Base-by-base conservation (phyloP, 2,329 filamentous ascomycete genomes). In the Exutisphaerella laricina region DNA sequence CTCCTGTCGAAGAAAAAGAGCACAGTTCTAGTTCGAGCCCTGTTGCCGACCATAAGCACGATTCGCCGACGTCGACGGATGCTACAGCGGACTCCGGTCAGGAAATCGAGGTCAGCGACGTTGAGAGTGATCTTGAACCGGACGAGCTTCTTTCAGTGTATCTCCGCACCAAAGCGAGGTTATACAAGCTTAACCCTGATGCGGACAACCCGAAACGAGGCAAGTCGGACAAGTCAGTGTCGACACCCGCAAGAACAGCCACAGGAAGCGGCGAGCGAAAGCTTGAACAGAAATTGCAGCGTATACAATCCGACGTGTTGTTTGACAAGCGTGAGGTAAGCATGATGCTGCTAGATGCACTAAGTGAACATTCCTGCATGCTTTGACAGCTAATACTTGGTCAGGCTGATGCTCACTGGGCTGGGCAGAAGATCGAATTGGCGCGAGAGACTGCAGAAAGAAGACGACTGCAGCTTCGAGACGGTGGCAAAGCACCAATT, bases 231-330 rank as follows among this genome's bases (percentile, higher is more conserved):
- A 50, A 50, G 23, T 20, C 28, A 12, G 30, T 43, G 13, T 17
- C 23, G 4, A 32, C 40, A 73, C 33, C 63, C 82, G 62, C 28
- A 72, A 68, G 52, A 68, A 52, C 45, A 48, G 55, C 38, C 31
- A 43, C 44, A 21, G 58, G 59, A 12, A 62, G 76, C 16, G 75
- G 78, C 48, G 70, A 80, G 31, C 74, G 75, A 7, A 86, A 81
- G 54, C 66, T 94, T 2, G 73, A 83, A 29, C 79, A 81, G 12
- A 94, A 89, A 60, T 68, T 96, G 28, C 75, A 80, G 26, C 78
- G 77, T 48, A 86, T 96, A 30, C 84, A 92, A 57, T 83, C 79
- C 2, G 73, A 77, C 53, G 59, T 70, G 1, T 57, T 77, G 3
- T 75, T 77, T 49, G 72, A 77, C 46, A 59, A 67, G 44, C 56